These are phyloP conservation scores for Rosa multiflora DNA, from an alignment of 306 rosid genomes.

Conservation along the genomic window DNA sequence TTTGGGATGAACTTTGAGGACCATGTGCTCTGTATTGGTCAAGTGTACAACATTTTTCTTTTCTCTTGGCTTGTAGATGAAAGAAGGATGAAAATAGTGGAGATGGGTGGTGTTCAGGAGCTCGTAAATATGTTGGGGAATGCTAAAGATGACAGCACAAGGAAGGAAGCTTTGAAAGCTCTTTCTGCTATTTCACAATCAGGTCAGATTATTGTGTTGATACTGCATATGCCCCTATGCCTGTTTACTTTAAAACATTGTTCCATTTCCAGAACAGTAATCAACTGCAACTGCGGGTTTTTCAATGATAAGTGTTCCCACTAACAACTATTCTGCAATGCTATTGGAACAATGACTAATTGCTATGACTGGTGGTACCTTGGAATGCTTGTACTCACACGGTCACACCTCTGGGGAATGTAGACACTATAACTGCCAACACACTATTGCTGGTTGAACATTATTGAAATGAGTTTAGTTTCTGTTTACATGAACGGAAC, in stretches of 20 bases:
- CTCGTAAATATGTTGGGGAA: constrained; percentile 75
- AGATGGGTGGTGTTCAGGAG: constrained; percentile 70
- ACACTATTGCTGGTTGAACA: background rate
- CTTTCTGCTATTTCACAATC: constrained; percentile 69
- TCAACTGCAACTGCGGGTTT: background rate
- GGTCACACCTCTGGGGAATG: background rate
- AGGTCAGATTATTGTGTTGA: constrained; percentile 42
- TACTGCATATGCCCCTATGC: background rate
- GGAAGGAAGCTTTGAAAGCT: constrained; percentile 82
- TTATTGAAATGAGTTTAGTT: background rate
- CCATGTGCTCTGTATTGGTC: background rate
- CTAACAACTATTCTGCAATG: background rate
- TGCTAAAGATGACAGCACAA: constrained; percentile 88
- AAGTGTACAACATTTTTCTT: constrained; percentile 8
- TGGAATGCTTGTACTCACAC: background rate
- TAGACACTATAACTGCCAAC: background rate
- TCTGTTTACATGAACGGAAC: background rate
- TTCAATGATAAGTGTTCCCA: background rate
- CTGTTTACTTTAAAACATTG: background rate
- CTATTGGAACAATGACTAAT: background rate
- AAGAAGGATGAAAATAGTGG: constrained; percentile 75
- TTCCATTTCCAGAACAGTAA: background rate
- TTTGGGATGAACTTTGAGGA: constrained; percentile 13
- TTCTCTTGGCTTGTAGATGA: constrained; percentile 50
- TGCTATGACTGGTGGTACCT: background rate